Evolutionary conservation across 1,284 basidiomycete genomes (phyloP).

Genomic region (Cystobasidium slooffiae): DNA sequence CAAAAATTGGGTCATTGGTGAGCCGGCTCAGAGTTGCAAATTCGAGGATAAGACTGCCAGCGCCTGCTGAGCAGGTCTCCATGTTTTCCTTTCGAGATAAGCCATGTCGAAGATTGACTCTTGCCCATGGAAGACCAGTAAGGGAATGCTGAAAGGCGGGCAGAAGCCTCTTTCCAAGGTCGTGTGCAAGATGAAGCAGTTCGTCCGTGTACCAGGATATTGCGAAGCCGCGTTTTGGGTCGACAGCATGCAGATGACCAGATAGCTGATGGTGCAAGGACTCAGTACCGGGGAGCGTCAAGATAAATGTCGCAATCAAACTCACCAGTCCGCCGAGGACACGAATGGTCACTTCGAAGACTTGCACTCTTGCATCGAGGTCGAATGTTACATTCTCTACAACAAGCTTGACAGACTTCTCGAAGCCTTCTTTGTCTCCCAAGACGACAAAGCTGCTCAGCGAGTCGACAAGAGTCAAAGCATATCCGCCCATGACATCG

Average conservation of each 20-base stretch:
- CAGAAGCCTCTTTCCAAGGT: slow-evolving; percentile 79
- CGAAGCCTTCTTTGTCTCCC: slow-evolving; percentile 72
- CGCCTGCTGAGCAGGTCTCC: slow-evolving; percentile 83
- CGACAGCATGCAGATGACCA: slow-evolving; percentile 77
- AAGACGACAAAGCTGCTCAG: slow-evolving; percentile 78
- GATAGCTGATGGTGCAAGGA: slow-evolving; percentile 61
- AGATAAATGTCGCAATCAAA: background rate
- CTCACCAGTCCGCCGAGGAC: slow-evolving; percentile 71
- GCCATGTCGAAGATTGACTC: slow-evolving; percentile 76
- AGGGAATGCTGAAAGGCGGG: slow-evolving; percentile 81
- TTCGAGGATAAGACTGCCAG: slow-evolving; percentile 86
- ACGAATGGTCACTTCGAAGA: slow-evolving; percentile 67
- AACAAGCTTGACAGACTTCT: slow-evolving; percentile 72
- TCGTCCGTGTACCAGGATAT: slow-evolving; percentile 62
- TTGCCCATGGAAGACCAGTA: slow-evolving; percentile 85
- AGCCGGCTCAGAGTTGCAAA: slow-evolving; percentile 87
- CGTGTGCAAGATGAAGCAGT: slow-evolving; percentile 75
- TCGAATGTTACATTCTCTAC: slow-evolving; percentile 80
- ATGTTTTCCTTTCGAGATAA: slow-evolving; percentile 69
- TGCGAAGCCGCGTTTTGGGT: slow-evolving; percentile 53
- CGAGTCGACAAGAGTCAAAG: slow-evolving; percentile 77
- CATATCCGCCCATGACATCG: slow-evolving; percentile 85
- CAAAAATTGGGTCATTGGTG: slow-evolving; percentile 82
- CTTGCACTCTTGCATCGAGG: slow-evolving; percentile 69
- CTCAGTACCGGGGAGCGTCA: background rate